A percentile compares a stretch with the other conserved stretches of the same genome.
These are phyloP conservation scores for Aspergillus coremiiformis DNA, from an alignment of 495 filamentous ascomycete genomes.

Conservation along the genomic window DNA sequence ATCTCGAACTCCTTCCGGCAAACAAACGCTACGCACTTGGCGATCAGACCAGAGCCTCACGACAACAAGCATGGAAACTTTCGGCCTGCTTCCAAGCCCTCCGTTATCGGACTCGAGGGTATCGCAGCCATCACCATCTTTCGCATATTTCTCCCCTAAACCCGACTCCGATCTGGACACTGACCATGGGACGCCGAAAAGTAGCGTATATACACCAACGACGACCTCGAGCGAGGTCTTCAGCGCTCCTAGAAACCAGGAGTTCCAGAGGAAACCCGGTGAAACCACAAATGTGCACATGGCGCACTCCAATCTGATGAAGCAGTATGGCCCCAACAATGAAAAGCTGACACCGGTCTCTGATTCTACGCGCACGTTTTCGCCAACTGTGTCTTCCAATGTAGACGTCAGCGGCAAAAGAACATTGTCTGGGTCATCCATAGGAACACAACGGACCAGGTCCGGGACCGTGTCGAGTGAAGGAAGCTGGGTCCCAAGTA, in stretches of 20 bases:
- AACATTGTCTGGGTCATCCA: slow-evolving; percentile 13
- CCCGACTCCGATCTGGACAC: slow-evolving; percentile 12
- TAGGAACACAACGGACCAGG: slow-evolving; percentile 25
- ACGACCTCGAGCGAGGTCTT: slow-evolving; percentile 12
- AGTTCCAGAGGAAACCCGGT: slow-evolving; percentile 9
- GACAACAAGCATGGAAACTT: slow-evolving; percentile 26
- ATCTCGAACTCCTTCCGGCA: slow-evolving; percentile 13
- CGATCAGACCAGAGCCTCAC: slow-evolving; percentile 37
- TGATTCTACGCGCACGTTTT: slow-evolving; percentile 8
- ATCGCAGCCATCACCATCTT: slow-evolving; percentile 23
- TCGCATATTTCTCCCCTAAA: slow-evolving; percentile 29
- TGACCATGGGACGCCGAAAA: background rate
- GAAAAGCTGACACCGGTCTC: slow-evolving; percentile 10
- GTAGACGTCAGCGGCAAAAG: slow-evolving; percentile 7
- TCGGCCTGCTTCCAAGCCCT: slow-evolving; percentile 38
- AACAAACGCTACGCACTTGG: slow-evolving; percentile 33
- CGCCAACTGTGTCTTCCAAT: slow-evolving; percentile 12
- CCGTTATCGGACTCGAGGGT: slow-evolving; percentile 33
- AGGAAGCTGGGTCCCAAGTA: slow-evolving; percentile 38
- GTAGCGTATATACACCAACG: slow-evolving; percentile 2
- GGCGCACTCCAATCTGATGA: slow-evolving; percentile 33
- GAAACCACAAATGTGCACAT: slow-evolving; percentile 31
- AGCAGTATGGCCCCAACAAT: slow-evolving; percentile 22
- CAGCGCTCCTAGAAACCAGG: slow-evolving; percentile 7
- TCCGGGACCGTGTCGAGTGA: slow-evolving; percentile 37